These are phyloP conservation scores for Priceomyces haplophilus DNA, from an alignment of 805 yeast species.

Conservation along the genomic window DNA sequence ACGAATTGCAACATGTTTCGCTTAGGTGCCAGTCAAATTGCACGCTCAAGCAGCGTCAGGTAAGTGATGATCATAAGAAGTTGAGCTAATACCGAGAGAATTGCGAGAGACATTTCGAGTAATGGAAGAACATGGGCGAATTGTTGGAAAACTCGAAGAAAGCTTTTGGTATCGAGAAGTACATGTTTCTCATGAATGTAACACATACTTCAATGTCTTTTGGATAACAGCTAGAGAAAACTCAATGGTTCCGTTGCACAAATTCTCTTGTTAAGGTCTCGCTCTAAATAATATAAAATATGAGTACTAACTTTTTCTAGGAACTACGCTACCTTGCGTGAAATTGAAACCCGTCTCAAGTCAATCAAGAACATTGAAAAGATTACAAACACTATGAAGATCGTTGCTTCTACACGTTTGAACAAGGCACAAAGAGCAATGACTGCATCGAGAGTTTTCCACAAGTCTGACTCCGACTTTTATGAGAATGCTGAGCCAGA, in stretches of 20 bases:
- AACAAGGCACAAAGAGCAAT: conserved; percentile 94
- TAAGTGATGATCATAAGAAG: conserved; percentile 31
- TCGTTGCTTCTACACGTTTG: conserved; percentile 97
- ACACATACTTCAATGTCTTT: no score
- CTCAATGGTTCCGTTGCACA: not conserved
- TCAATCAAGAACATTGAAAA: conserved; percentile 98
- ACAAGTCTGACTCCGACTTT: conserved; percentile 74
- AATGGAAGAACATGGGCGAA: not conserved
- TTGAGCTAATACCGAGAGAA: not conserved
- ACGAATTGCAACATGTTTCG: conserved; percentile 44
- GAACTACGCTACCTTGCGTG: conserved; percentile 97
- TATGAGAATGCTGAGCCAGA: conserved; percentile 79
- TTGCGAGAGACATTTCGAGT: not conserved
- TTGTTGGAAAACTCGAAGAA: not conserved
- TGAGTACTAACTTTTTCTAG: conserved; percentile 43
- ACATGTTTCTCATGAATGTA: no score
- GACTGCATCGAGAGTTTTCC: conserved; percentile 81
- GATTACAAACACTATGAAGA: conserved; percentile 99
- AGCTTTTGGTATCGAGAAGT: no score
- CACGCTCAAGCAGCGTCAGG: conserved; percentile 52
- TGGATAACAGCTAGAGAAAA: no score
- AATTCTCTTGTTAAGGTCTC: not conserved
- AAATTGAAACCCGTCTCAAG: conserved; percentile 96
- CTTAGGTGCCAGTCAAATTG: conserved; percentile 50
- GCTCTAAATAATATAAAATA: not conserved